Base-by-base conservation (phyloP, 2,329 filamentous ascomycete species). In the Juglanconis juglandina region DNA sequence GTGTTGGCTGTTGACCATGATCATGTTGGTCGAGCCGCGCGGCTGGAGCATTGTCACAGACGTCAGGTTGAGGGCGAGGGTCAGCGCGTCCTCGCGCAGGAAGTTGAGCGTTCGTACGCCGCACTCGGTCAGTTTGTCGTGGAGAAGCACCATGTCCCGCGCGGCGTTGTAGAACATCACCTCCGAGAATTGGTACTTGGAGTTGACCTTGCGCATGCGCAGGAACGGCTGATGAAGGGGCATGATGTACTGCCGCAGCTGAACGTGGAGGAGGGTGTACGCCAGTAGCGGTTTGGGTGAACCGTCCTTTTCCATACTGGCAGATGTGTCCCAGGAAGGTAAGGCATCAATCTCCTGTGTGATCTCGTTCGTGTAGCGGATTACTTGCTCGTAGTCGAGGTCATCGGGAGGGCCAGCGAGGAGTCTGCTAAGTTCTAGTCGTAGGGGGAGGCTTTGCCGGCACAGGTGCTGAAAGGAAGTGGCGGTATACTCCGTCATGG, bases 121-220 rank as follows among this genome's bases (percentile, higher is more conserved):
- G 66, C 83, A 83, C 63, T 86, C 80, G 60, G 81, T 81, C 37
- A 87, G 77, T 66, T 82, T 83, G 68, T 86, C 82, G 68, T 86
- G 82, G 63, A 87, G 76, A n/a, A 86, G 74, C 1, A 87, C 82
- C 66, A 87, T 83, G 64, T 87, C 84, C 39, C 84, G 78, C 1
- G 84, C 83, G 0, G 83, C 82, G 58, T 84, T 86, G 71, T 86
- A 86, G 75, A 86, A 87, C 52, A 86, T 81, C 60, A 85, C 83
- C 65, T 87, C 84, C 1, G 84, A 85, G 67, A 84, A 83, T 66
- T 86, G 84, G 67, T 85, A 86, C 65, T 84, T 84, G 59, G 83
- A 83, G 70, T 85, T 84, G 63, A 79, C 76, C 71, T 82, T 82
- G 65, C 83, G 80, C 56, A 85, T 77, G 67, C 84, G 84, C 35